phyloP scores from a whole-genome alignment of 108 stramenopile genomes.

The Nitzschia putrida region DNA sequence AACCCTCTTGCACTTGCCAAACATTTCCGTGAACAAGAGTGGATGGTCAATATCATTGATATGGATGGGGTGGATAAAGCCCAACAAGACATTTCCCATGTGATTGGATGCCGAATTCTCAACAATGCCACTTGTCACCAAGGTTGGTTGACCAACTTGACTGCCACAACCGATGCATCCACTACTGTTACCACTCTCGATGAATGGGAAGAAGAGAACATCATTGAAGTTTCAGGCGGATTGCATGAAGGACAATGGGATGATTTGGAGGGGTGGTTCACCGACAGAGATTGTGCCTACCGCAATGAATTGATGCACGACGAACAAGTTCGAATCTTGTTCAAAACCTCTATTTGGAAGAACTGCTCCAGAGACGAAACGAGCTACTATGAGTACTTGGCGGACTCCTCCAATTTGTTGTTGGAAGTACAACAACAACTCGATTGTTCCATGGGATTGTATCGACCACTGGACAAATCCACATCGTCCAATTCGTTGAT shows the following conservation, averaged over 20 bases:
- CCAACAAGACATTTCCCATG: constrained; percentile 1
- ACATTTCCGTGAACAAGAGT: constrained; percentile 3
- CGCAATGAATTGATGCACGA: neutral
- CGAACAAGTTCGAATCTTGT: constrained; percentile 3
- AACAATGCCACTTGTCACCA: neutral
- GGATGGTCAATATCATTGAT: neutral
- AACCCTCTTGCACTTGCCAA: neutral
- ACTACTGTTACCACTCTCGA: neutral
- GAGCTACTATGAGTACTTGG: neutral
- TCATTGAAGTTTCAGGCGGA: neutral
- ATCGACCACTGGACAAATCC: neutral
- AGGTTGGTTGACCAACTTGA: neutral
- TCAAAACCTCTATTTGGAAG: neutral
- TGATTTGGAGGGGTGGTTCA: constrained; percentile 11
- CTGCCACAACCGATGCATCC: neutral
- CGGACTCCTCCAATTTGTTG: neutral
- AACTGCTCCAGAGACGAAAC: neutral
- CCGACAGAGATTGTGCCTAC: constrained; percentile 11
- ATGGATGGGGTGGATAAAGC: neutral
- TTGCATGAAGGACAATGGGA: neutral
- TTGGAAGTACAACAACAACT: neutral
- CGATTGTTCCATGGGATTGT: neutral
- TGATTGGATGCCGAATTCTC: neutral
- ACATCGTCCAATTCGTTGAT: neutral
- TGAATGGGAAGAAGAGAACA: neutral